Evolutionary conservation across 2,329 filamentous ascomycete genomes (phyloP), one percentile per base, ranked within the genome.

Genomic region (Colletotrichum sp.): DNA sequence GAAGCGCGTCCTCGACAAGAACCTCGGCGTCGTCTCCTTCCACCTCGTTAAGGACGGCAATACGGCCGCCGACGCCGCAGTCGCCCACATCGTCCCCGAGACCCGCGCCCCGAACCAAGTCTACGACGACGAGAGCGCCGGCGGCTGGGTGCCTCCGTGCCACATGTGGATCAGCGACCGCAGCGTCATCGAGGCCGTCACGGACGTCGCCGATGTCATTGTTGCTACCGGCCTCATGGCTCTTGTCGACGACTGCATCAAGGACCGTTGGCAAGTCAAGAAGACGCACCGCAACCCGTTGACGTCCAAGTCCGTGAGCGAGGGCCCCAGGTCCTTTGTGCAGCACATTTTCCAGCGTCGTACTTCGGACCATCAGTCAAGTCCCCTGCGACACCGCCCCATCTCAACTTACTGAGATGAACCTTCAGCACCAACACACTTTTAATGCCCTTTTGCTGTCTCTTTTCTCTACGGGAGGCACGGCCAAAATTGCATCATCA

Each of bases 201-300:
- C 94, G 66, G 96, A 98, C 83, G 92, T 98, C 81, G 95, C 95
- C 77, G 96, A 98, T 83, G 93, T 98, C 78, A 93, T 99, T 78
- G 91, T 99, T 77, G 92, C 96, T 63, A 97, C 96, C n/a, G 96
- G 96, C 28, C 90, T 99, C 79, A 93, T 98, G 80, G 92, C 94
- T 9, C 91, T 99, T 60, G 94, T 98, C 67, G 96, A 99, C 82
- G 95, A 99, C 85, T 95, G 93, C 86, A 98, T 99, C 87, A 94
- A 95, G 84, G 90, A 92, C 77, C 92, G 91, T 74, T 97, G 95
- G 92, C 92, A 88, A 79, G 84, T 84, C 52, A 87, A 87, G 81
- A 90, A 87, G 79, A 75, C 80, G 16, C 85, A 84, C 70, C 85
- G 82, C 76, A 81, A 85, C 76, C 81, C 83, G 4, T 78, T 84